Evolutionary conservation across 306 rosid species (phyloP).

Genomic region (Citrullus mucosospermus): DNA sequence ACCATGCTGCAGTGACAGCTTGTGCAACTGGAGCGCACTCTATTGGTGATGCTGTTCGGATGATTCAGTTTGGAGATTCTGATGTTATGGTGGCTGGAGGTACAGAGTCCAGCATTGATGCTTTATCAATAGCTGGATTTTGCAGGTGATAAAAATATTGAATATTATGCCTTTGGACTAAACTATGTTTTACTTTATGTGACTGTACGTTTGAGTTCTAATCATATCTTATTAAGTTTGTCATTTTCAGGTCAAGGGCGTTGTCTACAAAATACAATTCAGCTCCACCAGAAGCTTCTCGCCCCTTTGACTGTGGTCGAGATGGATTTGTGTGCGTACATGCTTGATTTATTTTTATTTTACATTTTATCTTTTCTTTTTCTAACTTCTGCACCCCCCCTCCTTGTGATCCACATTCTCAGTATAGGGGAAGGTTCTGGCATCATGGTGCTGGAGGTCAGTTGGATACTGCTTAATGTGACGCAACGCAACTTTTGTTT

Average conservation of each 20-base stretch:
- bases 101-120: conserved; percentile 94
- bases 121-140: conserved; percentile 83
- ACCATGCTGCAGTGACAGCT: conserved; percentile 91
- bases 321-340: conserved; percentile 89
- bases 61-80: conserved; percentile 94
- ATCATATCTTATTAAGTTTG: not conserved
- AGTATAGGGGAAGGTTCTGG: conserved; percentile 94
- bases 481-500: not conserved
- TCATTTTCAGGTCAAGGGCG: conserved; percentile 64
- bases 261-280: conserved; percentile 66
- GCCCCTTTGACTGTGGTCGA: conserved; percentile 76
- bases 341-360: conserved; percentile 7
- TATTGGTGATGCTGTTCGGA: conserved; percentile 86
- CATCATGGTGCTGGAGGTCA: conserved; percentile 81
- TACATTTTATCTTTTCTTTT: not conserved
- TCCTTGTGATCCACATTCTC: conserved; percentile 17
- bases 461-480: conserved; percentile 6
- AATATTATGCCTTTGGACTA: not conserved
- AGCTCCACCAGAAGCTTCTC: conserved; percentile 73
- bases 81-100: conserved; percentile 99
- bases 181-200: not conserved
- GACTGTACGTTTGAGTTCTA: not conserved
- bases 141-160: conserved; percentile 36
- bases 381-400: conserved; percentile 8
- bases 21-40: conserved; percentile 97